Evolutionary conservation across 1,139 yeast species (phyloP).

Genomic region (Suhomyces maxii): DNA sequence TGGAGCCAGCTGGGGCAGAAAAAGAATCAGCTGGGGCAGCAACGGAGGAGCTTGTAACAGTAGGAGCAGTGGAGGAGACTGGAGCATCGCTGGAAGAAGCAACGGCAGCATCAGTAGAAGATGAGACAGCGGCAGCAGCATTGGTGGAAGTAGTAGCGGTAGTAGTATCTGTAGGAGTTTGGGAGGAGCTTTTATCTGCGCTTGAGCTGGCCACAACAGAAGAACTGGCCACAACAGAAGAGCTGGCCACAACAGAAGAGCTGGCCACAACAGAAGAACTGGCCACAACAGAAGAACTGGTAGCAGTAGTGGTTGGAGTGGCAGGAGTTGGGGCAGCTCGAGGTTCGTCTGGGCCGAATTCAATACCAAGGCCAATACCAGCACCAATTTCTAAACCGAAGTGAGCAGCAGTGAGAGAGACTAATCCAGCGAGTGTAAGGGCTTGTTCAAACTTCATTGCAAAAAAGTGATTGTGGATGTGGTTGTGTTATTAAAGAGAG

Average conservation of each 20-base stretch:
- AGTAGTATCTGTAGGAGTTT: not conserved
- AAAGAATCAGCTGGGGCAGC: not conserved
- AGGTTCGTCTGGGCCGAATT: not conserved
- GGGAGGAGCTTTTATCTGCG: constrained; percentile 6
- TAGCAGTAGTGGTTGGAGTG: not conserved
- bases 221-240: constrained; percentile 16
- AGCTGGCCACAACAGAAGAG: constrained; percentile 5
- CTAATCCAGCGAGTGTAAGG: constrained; percentile 10
- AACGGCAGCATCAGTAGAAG: constrained; percentile 7
- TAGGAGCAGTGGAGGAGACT: not conserved
- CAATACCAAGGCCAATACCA: constrained; percentile 2
- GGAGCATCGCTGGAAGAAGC: constrained; percentile 7
- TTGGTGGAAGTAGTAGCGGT: constrained; percentile 1
- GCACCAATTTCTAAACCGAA: constrained; percentile 6
- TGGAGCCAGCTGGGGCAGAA: constrained; percentile 15
- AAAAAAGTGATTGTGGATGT: not conserved
- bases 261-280: not conserved
- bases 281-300: not conserved
- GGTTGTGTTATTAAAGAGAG: not conserved
- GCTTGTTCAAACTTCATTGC: constrained; percentile 10
- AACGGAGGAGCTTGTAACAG: not conserved
- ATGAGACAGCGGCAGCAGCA: not conserved
- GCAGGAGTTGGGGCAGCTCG: not conserved
- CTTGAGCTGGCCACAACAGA: constrained; percentile 36
- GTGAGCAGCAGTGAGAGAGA: constrained; percentile 7